Conservation (phyloP, 1,139 yeast species). For the Pichia sp. region DNA sequence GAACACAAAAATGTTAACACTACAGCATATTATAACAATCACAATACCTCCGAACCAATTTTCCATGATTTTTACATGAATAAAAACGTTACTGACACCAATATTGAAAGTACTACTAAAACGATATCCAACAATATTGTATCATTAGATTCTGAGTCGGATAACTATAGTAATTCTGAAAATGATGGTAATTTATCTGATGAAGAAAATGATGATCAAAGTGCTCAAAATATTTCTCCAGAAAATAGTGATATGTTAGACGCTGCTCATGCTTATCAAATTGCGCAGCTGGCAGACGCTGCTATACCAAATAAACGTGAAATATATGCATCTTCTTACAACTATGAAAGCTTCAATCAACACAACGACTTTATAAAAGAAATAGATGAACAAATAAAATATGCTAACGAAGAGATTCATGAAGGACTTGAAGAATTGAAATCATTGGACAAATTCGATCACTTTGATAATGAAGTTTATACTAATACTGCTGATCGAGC, state of each 20-base stretch:
- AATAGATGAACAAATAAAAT: background rate
- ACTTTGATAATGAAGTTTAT: background rate
- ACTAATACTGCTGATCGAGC: background rate
- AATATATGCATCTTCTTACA: background rate
- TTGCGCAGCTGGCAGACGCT: background rate
- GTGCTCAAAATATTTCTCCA: background rate
- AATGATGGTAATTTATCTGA: background rate
- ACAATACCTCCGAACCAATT: background rate
- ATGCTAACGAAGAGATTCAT: background rate
- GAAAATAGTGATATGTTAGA: background rate
- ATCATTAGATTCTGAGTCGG: constrained; percentile 6
- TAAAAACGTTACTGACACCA: background rate
- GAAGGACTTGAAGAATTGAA: background rate
- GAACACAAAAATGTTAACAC: background rate
- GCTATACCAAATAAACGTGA: background rate
- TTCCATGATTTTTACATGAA: background rate
- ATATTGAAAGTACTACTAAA: background rate
- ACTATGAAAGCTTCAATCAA: background rate
- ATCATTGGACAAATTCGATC: background rate
- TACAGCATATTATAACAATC: background rate
- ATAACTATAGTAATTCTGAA: background rate
- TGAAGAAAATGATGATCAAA: background rate
- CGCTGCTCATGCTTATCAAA: background rate
- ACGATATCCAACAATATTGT: background rate
- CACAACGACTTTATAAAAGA: background rate